phyloP scores from a whole-genome alignment of 345 rosid species.

The Eucalyptus erythrocorys region DNA sequence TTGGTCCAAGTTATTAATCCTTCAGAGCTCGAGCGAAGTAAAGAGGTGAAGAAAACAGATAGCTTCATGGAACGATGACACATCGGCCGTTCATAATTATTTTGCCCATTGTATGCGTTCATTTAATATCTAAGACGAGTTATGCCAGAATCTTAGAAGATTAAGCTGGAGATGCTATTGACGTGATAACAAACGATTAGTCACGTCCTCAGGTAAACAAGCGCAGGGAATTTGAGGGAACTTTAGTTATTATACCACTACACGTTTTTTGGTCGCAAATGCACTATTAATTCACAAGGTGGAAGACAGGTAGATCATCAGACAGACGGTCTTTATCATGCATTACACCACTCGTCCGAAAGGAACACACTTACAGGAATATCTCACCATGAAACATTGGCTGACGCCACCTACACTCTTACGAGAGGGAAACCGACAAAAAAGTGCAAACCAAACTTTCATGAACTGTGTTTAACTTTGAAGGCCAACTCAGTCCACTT shows the following conservation, averaged over 20 bases:
- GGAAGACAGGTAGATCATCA: background rate
- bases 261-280: background rate
- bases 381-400: background rate
- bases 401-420: background rate
- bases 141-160: background rate
- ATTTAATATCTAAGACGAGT: background rate
- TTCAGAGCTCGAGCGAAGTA: background rate
- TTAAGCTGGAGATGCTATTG: no score
- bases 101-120: background rate
- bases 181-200: background rate
- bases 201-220: background rate
- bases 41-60: background rate
- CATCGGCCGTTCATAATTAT: background rate
- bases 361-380: background rate
- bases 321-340: background rate
- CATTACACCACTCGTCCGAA: background rate
- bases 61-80: background rate
- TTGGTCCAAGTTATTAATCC: background rate
- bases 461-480: background rate
- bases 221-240: background rate
- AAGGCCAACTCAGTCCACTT: slow-evolving; percentile 36
- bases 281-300: background rate
- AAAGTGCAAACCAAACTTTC: background rate
- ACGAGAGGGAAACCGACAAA: background rate
- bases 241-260: background rate